Evolutionary conservation across 1,284 basidiomycete genomes (phyloP), one percentile per base, ranked within the genome.

Genomic region (Coniferiporia sulphurascens): DNA sequence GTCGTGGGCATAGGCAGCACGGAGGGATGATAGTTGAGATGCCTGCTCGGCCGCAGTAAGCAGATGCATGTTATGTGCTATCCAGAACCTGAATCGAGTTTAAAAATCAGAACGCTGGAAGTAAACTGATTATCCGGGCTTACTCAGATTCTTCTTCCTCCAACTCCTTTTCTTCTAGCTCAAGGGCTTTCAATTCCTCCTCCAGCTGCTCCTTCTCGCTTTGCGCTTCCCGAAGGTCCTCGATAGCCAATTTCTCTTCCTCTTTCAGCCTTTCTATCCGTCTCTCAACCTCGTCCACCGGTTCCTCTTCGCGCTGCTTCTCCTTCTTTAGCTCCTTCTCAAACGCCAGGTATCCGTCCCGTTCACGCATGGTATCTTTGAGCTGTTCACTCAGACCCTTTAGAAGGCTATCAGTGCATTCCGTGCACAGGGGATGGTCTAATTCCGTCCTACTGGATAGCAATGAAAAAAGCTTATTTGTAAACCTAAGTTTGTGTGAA

Each of bases 391-490:
- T 86, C 56, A 98, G 83, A 35, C 85, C 84, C 3, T 80, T 78
- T 48, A 96, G 82, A 48, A 98, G 75, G 56, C 89, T 82, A 67
- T 91, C 87, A 1, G 95, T 93, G 72, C 97, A 99, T 68, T 97
- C 94, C 1, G 89, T 85, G 71, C 97, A 99, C 9, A 99, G 80
- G 2, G 97, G 97, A 72, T 99, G 96, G 71, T 96, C 93, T 55
- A 97, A 83, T 48, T 92, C 89, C 52, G 92, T 91, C 46, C 86
- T 79, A 53, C 85, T 84, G 3, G 91, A 91, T 27, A 95, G 78
- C 46, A 95, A 74, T 67, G 88, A 85, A 69, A 95, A 90, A 36
- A 96, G 78, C 36, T 84, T 84, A 65, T 80, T 77, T 55, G 87
- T 85, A 38, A 87, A 88, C 59, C 86, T 85, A 52, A 91, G 74